These are phyloP conservation scores for Flaveria robusta DNA, from an alignment of 129 eudicot genomes.

Conservation along the genomic window DNA sequence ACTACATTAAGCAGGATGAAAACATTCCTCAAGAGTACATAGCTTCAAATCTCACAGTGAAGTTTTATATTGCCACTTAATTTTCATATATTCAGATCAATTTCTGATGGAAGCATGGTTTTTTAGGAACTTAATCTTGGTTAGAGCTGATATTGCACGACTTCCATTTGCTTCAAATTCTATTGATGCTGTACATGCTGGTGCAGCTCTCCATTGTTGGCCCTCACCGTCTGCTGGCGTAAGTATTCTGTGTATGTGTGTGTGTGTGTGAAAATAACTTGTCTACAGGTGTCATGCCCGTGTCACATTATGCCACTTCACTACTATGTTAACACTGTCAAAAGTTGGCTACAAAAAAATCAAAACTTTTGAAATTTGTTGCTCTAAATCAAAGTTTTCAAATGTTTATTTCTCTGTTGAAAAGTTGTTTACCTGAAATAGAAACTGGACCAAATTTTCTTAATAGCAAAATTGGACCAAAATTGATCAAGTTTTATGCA, in stretches of 20 bases:
- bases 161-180: slow-evolving; percentile 85
- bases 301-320: not conserved
- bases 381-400: not conserved
- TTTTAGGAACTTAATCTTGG: slow-evolving; percentile 66
- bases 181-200: slow-evolving; percentile 96
- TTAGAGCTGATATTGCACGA: slow-evolving; percentile 95
- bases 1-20: slow-evolving; percentile 73
- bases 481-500: not conserved
- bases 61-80: not conserved
- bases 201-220: slow-evolving; percentile 99
- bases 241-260: slow-evolving; percentile 38
- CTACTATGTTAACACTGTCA: too few relatives aligned
- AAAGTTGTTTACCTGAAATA: not conserved
- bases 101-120: slow-evolving; percentile 27
- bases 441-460: not conserved
- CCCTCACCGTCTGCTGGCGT: slow-evolving; percentile 94
- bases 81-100: not conserved
- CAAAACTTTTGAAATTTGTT: not conserved
- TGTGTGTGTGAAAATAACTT: not conserved
- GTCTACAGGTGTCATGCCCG: not conserved
- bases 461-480: not conserved
- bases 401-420: not conserved
- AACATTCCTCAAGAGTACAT: slow-evolving; percentile 77
- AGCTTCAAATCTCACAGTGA: slow-evolving; percentile 5
- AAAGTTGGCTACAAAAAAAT: not conserved